phyloP scores from a whole-genome alignment of 2,329 filamentous ascomycete genomes.

The Fusarium concolor region DNA sequence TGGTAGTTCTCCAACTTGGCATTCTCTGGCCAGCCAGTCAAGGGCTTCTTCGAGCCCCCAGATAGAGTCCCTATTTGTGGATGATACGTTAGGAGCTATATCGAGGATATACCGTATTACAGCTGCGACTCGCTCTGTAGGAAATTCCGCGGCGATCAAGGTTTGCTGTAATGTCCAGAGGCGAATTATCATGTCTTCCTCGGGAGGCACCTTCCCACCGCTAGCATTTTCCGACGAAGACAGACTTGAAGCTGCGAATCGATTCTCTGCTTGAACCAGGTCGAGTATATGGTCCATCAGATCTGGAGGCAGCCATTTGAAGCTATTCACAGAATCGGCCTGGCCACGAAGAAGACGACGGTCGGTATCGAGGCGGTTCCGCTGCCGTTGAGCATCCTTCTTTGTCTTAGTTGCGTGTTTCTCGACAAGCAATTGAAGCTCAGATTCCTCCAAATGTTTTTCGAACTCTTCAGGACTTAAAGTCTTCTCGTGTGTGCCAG shows the following conservation, averaged over 20 bases:
- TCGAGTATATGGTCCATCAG: conserved; percentile 82
- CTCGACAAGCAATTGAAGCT: conserved; percentile 88
- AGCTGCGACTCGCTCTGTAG: conserved; percentile 69
- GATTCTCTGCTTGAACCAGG: conserved; percentile 74
- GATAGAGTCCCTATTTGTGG: conserved; percentile 71
- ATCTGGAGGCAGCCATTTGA: conserved; percentile 84
- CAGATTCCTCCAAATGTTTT: conserved; percentile 87
- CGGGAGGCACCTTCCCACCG: conserved; percentile 67
- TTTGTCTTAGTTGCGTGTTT: conserved; percentile 83
- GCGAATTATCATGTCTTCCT: conserved; percentile 82
- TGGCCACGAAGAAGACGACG: conserved; percentile 83
- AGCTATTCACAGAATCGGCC: conserved; percentile 76
- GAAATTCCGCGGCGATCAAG: conserved; percentile 76
- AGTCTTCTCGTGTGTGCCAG: conserved; percentile 54
- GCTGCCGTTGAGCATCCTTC: conserved; percentile 82
- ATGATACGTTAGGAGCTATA: conserved; percentile 71
- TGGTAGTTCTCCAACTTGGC: conserved; percentile 74
- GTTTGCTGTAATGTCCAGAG: conserved; percentile 87
- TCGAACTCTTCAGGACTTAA: conserved; percentile 91
- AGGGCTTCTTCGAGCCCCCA: conserved; percentile 91
- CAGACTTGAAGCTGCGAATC: conserved; percentile 65
- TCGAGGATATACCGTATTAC: conserved; percentile 75
- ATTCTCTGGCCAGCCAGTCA: conserved; percentile 89
- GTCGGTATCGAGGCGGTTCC: conserved; percentile 84
- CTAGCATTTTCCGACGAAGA: conserved; percentile 57